Evolutionary conservation across 495 filamentous ascomycete species (phyloP), one percentile per base, ranked within the genome.

Genomic region (Aspergillus steynii): DNA sequence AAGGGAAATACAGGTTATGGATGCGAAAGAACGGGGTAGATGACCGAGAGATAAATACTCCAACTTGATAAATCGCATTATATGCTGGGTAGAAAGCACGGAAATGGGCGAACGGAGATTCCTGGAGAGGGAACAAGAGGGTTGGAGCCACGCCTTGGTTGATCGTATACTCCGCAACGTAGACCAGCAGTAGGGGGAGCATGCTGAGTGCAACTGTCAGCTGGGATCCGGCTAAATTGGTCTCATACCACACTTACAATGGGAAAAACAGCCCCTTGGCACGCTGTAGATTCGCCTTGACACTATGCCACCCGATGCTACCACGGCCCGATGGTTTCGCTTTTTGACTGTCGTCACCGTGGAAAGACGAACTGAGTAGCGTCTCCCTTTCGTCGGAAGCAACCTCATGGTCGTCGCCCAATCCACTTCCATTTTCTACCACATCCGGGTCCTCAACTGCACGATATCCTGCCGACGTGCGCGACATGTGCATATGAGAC

Each of bases 11-110:
- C 20, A 97, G 83, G 47, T 85, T 71, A 61, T 89, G 90, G 50
- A 97, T 79, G 12, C 92, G 88, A 71, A 96, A 68, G 71, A 97
- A 96, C 0, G 94, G 91, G 2, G 86, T 89, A 0, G 91, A 95
- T 4, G 93, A 96, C 27, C 94, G 89, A 12, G 94, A 95, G 71
- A 97, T 83, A 80, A 97, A 97, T 59, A 97, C 94, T 59, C 93
- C 93, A 3, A 90, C 76, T 78, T 99, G 94, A 75, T 99, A 99
- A 61, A 97, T 86, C 59, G 92, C 90, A 63, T 87, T 87, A 71
- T 96, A 96, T n/a, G 85, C 82, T n/a, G 93, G 91, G 67, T 96
- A 96, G 74, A 95, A 95, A n/a, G 88, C 86, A 25, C 94, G 87
- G 75, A 88, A 95, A 65, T 90, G 82, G 50, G 76, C 71, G 69